These are phyloP conservation scores for Lepraria neglecta DNA, from an alignment of 495 filamentous ascomycete genomes.

Conservation along the genomic window DNA sequence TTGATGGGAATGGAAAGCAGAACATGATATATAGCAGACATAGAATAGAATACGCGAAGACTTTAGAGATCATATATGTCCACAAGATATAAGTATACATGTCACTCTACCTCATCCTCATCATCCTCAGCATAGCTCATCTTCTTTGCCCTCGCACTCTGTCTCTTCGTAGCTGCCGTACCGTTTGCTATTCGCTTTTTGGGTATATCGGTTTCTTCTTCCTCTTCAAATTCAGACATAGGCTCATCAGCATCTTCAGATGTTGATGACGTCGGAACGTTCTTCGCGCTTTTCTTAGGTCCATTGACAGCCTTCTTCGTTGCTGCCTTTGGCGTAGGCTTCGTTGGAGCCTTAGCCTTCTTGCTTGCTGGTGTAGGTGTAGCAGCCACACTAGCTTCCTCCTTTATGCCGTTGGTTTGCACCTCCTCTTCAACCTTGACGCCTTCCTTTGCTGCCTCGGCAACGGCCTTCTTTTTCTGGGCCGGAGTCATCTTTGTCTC, in stretches of 20 bases:
- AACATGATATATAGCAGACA: too few relatives aligned
- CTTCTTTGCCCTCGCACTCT: constrained; percentile 35
- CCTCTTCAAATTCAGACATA: constrained; percentile 24
- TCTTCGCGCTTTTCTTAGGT: constrained; percentile 27
- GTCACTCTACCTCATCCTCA: constrained; percentile 16
- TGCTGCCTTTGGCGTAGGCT: constrained; percentile 21
- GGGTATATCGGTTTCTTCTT: constrained; percentile 23
- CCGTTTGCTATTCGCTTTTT: constrained; percentile 22
- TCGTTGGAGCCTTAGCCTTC: constrained; percentile 28
- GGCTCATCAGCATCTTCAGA: constrained; percentile 28
- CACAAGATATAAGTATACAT: neutral
- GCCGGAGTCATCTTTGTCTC: constrained; percentile 31
- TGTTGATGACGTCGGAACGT: constrained; percentile 27
- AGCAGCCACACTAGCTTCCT: constrained; percentile 13
- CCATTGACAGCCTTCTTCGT: constrained; percentile 23
- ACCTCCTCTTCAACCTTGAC: constrained; percentile 29
- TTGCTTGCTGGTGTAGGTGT: constrained; percentile 21
- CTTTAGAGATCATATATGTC: neutral
- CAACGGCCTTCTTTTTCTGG: constrained; percentile 31
- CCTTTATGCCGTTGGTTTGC: constrained; percentile 21
- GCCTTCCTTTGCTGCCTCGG: constrained; percentile 26
- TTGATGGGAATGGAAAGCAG: too few relatives aligned
- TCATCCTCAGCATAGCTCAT: constrained; percentile 44
- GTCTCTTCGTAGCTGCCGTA: constrained; percentile 15
- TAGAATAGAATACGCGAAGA: too few relatives aligned